phyloP scores from a whole-genome alignment of 306 rosid species.

The Cucumis melo region DNA sequence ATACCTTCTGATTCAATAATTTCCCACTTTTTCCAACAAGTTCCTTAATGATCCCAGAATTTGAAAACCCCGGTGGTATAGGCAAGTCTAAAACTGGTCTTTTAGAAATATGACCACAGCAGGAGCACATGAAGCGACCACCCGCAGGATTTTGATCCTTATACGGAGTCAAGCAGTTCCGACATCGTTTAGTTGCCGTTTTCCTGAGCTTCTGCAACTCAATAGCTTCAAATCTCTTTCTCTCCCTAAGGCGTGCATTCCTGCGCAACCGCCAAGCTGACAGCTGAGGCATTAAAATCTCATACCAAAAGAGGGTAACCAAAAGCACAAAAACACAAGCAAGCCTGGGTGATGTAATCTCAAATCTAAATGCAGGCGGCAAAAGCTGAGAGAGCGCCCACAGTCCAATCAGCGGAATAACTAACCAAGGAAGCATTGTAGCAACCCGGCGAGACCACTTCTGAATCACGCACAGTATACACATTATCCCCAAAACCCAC shows the following conservation, averaged over 20 bases:
- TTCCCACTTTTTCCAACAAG: conserved; percentile 84
- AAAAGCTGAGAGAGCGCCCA: conserved; percentile 98
- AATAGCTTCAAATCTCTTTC: conserved; percentile 77
- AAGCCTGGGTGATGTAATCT: conserved; percentile 85
- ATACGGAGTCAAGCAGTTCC: conserved; percentile 83
- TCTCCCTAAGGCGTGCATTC: conserved; percentile 72
- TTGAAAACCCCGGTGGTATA: conserved; percentile 51
- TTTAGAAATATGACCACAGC: conserved; percentile 88
- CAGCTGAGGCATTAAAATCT: conserved; percentile 96
- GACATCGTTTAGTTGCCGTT: conserved; percentile 75
- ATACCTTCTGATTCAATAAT: conserved; percentile 68
- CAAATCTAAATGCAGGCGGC: conserved; percentile 93
- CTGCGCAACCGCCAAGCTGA: conserved; percentile 87
- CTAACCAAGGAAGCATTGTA: conserved; percentile 98
- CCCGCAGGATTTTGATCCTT: conserved; percentile 99
- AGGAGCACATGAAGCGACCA: conserved; percentile 92
- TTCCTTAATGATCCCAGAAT: conserved; percentile 56
- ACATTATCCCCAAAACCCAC: conserved; percentile 81
- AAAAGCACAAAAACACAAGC: conserved; percentile 90
- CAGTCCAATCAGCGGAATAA: conserved; percentile 81
- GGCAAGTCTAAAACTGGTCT: conserved; percentile 94
- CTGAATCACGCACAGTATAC: conserved; percentile 99
- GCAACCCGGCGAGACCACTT: conserved; percentile 99
- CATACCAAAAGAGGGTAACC: conserved; percentile 97
- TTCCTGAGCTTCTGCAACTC: conserved; percentile 88